Evolutionary conservation across 2,329 filamentous ascomycete genomes (phyloP), one percentile per base, ranked within the genome.

Genomic region (Beauveria caledonica): DNA sequence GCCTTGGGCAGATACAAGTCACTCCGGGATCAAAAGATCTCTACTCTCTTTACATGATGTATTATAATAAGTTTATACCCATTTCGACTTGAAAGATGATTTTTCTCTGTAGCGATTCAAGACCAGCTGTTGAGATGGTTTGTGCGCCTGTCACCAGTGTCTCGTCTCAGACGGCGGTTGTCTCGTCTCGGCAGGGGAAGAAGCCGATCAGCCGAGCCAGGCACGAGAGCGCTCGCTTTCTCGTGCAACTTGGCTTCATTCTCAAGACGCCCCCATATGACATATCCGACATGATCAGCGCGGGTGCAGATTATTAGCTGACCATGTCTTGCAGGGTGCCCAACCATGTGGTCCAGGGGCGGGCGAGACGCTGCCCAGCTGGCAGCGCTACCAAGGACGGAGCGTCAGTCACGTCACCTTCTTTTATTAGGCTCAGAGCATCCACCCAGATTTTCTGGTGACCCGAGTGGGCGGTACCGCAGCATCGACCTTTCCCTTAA

Each of bases 401-500:
- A 49, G 13, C 23, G 25, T 27, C 44, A 36, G 44, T 58, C 44
- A 49, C 45, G 15, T 58, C 45, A 52, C 49, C 49, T 50, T 50
- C 9, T 45, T 10, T 15, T 21, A 48, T 50, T 58, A 50, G 55
- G 55, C 55, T 50, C 55, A 42, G 39, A 46, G 55, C 45, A 29
- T 42, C 46, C 55, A 49, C 55, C 55, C 46, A 58, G 21, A 50
- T 49, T 49, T 42, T 58, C 23, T 50, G 33, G 53, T 25, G 55
- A 58, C 55, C 55, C 55, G 45, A 58, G 55, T 42, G 55, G 33
- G 21, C 23, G 55, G 53, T 56, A 36, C 55, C 7, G 44, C 54
- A 21, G 25, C 45, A 58, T 58, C 33, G 45, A 50, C 36, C 42
- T 42, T 58, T 17, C n/a, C 45, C 33, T 50, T 36, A 36, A 36